Base-by-base conservation (phyloP, 768 basidiomycete genomes). In the Asterophora parasitica region DNA sequence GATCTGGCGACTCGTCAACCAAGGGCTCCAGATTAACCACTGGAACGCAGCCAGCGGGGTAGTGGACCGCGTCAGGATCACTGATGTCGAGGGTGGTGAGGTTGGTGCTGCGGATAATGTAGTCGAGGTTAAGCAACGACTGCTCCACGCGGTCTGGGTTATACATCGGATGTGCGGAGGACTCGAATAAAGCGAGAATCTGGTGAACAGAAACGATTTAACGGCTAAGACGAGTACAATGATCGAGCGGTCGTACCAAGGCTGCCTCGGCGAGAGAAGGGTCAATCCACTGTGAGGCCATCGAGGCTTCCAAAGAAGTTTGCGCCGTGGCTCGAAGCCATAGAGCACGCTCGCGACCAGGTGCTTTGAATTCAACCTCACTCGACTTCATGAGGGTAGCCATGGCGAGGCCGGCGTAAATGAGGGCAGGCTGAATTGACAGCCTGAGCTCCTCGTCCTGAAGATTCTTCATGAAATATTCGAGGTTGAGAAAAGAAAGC, bases 121-220 rank as follows among this genome's bases (percentile, higher is more conserved):
- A 70, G 59, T 91, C 88, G 27, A 90, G 70, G 17, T 74, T 68
- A 33, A 76, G 59, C 8, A 91, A 67, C 0, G 86, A 72, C 15
- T 64, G 64, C 16, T 70, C 67, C 9, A 79, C 75, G 11, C 82
- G 75, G 16, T 77, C 74, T 4, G 76, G 69, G 16, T 73, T 75
- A 59, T 88, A 76, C 35, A 76, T 68, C 5, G 85, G 86, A 50
- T 90, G 84, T 4, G 83, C 76, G 1, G 84, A 89, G 0, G 79
- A 76, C 61, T 91, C 88, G 56, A 87, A 91, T 2, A 91, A 67
- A 4, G 88, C 83, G 7, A 90, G 72, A 41, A 91, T 79, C 87
- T 87, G 51, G 36, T 15, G 26, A 13, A 11, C 23, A 23, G 23
- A 23, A 23, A 6, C 23, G 28, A 34, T 37, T 35, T 26, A 35